phyloP scores from a whole-genome alignment of 768 basidiomycete species.

The Lactifluus echinatus region DNA sequence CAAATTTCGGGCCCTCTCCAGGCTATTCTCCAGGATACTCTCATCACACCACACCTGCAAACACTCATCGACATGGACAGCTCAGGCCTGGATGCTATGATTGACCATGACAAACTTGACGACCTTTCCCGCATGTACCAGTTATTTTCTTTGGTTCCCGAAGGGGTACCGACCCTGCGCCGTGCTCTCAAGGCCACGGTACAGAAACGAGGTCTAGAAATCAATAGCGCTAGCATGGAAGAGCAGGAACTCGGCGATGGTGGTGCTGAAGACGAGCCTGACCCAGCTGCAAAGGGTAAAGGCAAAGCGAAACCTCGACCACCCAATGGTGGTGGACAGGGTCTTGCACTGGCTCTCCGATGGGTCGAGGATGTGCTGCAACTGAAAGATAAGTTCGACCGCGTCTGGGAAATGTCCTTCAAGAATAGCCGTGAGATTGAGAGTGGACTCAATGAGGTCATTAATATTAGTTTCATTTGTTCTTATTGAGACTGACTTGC shows the following conservation, averaged over 20 bases:
- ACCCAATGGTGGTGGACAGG: slow-evolving; percentile 35
- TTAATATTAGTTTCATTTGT: neutral
- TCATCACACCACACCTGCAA: slow-evolving; percentile 71
- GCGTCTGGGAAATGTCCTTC: slow-evolving; percentile 64
- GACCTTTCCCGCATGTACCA: slow-evolving; percentile 76
- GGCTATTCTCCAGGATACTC: slow-evolving; percentile 64
- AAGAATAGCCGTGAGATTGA: slow-evolving; percentile 67
- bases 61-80: slow-evolving; percentile 68
- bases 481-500: neutral
- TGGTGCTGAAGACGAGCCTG: slow-evolving; percentile 28
- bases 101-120: slow-evolving; percentile 67
- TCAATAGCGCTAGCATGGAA: slow-evolving; percentile 50
- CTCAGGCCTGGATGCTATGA: slow-evolving; percentile 82
- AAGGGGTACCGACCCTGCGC: slow-evolving; percentile 58
- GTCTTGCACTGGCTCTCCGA: slow-evolving; percentile 58
- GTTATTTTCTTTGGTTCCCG: slow-evolving; percentile 58
- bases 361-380: slow-evolving; percentile 93
- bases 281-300: slow-evolving; percentile 37
- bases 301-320: slow-evolving; percentile 40
- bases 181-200: slow-evolving; percentile 65
- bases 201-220: slow-evolving; percentile 60
- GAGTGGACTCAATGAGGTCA: slow-evolving; percentile 75
- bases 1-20: slow-evolving; percentile 62
- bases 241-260: slow-evolving; percentile 32
- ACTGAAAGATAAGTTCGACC: slow-evolving; percentile 87